Evolutionary conservation across 192 early-diverging fungal species (phyloP).

Genomic region (Coemansia umbellata): DNA sequence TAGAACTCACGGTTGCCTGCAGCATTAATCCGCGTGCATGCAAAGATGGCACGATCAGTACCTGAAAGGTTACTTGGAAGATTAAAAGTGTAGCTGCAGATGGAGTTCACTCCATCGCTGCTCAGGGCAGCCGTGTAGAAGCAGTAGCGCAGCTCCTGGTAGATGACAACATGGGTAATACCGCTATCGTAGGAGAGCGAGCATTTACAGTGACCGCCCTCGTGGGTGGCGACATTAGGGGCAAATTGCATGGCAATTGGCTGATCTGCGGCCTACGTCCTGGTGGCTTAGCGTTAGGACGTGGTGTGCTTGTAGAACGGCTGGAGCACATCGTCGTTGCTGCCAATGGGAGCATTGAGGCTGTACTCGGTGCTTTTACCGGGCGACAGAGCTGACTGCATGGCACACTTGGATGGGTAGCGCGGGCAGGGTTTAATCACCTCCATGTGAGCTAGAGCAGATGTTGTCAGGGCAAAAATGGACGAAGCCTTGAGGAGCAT

Average conservation of each 20-base stretch:
- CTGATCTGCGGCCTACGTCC: constrained; percentile 49
- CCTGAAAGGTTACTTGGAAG: constrained; percentile 27
- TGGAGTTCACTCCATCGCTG: constrained; percentile 6
- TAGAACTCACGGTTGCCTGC: constrained; percentile 66
- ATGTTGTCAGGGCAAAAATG: neutral
- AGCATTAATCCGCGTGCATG: constrained; percentile 69
- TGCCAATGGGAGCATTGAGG: constrained; percentile 35
- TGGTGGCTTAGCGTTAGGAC: constrained; percentile 19
- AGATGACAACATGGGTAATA: constrained; percentile 51
- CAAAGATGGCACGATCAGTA: constrained; percentile 31
- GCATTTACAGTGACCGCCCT: constrained; percentile 60
- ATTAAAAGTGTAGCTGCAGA: constrained; percentile 14
- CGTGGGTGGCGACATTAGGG: constrained; percentile 40
- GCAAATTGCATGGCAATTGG: constrained; percentile 43
- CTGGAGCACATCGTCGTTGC: neutral
- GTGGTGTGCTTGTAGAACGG: constrained; percentile 45
- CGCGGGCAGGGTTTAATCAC: constrained; percentile 37
- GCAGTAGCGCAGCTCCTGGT: constrained; percentile 50
- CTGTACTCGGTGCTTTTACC: constrained; percentile 45
- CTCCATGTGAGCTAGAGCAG: constrained; percentile 32
- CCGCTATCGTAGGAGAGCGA: constrained; percentile 57
- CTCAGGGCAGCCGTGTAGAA: constrained; percentile 14
- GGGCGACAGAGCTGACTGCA: constrained; percentile 38
- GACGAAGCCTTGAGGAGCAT: neutral
- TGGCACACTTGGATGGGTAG: constrained; percentile 17